Conservation (phyloP, 371 early-diverging fungal genomes). For the Sanchytrium tribonematis region DNA sequence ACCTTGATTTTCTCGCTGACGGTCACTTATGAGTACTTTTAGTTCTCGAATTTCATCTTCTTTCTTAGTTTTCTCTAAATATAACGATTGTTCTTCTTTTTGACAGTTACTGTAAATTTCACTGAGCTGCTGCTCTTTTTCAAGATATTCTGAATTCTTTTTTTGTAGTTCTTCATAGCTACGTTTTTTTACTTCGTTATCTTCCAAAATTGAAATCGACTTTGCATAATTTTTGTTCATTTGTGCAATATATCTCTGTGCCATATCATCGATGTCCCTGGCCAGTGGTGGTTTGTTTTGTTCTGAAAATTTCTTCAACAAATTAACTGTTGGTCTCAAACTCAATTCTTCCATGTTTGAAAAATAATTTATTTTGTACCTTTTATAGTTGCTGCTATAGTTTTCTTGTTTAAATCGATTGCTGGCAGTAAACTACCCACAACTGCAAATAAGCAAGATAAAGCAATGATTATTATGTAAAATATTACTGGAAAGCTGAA, state of each 20-base stretch:
- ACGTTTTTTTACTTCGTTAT: not conserved
- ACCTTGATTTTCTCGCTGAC: not conserved
- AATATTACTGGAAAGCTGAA: slow-evolving; percentile 7
- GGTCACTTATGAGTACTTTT: not conserved
- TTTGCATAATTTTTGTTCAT: not conserved
- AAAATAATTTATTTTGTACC: slow-evolving; percentile 2
- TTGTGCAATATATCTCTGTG: not conserved
- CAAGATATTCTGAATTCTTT: not conserved
- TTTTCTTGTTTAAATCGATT: not conserved
- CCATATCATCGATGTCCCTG: not conserved
- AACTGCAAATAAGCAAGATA: slow-evolving; percentile 4
- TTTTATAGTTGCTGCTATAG: slow-evolving; percentile 7
- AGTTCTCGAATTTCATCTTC: not conserved
- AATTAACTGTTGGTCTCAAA: not conserved
- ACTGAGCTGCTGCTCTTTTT: not conserved
- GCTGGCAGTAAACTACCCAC: slow-evolving; percentile 4
- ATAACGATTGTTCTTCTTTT: not conserved
- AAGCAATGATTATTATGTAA: slow-evolving; percentile 4
- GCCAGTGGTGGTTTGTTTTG: not conserved
- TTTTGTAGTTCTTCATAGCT: not conserved
- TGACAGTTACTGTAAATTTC: not conserved
- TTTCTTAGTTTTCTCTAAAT: not conserved
- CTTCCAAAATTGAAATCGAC: not conserved
- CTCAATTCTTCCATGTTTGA: not conserved
- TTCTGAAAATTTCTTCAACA: not conserved